Base-by-base conservation (phyloP, 345 rosid species). In the Litchi chinensis region DNA sequence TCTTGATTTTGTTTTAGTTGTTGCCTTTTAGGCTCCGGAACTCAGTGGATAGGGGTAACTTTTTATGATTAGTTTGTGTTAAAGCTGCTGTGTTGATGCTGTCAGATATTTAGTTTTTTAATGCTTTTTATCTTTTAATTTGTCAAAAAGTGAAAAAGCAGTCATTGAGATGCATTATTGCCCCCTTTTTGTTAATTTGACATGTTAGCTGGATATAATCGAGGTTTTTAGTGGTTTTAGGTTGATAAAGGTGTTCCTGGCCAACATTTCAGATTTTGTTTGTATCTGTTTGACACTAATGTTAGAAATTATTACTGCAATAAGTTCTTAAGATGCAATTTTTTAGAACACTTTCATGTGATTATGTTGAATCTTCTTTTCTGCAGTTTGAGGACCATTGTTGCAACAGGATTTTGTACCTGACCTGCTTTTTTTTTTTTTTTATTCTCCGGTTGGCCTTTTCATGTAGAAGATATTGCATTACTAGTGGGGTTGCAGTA, bases 141-240 rank as follows among this genome's bases (percentile, higher is more conserved):
- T 44, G 64, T 67, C 66, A 57, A 57, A 48, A 68, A 41, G 54
- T 52, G 68, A 44, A 79, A 82, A 82, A 75, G 85, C 74, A 76
- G 52, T 73, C n/a, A 70, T 67, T 54, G 76, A 74, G 71, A 84
- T 75, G 78, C 77, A 76, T 79, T 83, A 80, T 82, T 82, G 77
- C 79, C 62, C 79, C 74, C 76, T 77, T 68, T 84, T 65, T 52
- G 48, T 57, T 24, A 59, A 24, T 70, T 44, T 73, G 50, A 70
- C 59, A n/a, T 21, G 12, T 71, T 52, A 37, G 65, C 66, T 65
- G 57, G 54, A 52, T 12, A 41, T 67, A 8, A 57, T 60, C 76
- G 44, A 37, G 62, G 16, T 66, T 59, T 48, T 50, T 21, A 9
- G 19, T 73, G 28, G 50, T 78, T 52, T 52, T 52, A 22, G 12